A percentile compares a stretch with the other conserved stretches of the same genome.
Conservation (phyloP, 352 stramenopile species). For the Phytophthora litchii region DNA sequence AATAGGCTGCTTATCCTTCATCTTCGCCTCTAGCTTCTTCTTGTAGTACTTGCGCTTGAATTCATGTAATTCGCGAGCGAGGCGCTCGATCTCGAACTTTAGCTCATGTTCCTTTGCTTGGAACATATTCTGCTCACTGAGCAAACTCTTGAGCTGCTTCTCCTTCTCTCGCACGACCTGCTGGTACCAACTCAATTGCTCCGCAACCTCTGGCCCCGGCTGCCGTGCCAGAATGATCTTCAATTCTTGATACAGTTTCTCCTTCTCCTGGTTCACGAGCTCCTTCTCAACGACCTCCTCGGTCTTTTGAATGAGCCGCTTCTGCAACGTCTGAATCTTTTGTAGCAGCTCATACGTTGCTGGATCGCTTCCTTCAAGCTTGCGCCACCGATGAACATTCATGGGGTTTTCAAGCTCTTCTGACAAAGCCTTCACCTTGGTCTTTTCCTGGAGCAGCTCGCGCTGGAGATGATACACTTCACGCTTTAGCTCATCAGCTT, state of each 20-base stretch:
- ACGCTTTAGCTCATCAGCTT: slow-evolving; percentile 88
- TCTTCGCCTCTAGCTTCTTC: slow-evolving; percentile 89
- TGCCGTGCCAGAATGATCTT: slow-evolving; percentile 93
- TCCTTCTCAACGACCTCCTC: slow-evolving; percentile 96
- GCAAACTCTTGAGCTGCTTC: slow-evolving; percentile 96
- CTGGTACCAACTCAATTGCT: slow-evolving; percentile 96
- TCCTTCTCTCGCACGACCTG: slow-evolving; percentile 96
- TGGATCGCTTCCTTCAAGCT: slow-evolving; percentile 96
- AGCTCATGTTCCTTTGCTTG: slow-evolving; percentile 94
- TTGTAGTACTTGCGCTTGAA: slow-evolving; percentile 97
- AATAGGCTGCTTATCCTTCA: slow-evolving; percentile 62
- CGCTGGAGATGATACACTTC: slow-evolving; percentile 91
- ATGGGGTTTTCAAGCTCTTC: slow-evolving; percentile 97
- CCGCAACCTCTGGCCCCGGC: slow-evolving; percentile 93
- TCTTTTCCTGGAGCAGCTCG: slow-evolving; percentile 94
- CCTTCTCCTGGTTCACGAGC: slow-evolving; percentile 95
- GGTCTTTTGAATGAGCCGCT: slow-evolving; percentile 95
- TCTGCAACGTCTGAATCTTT: slow-evolving; percentile 96
- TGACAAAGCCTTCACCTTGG: slow-evolving; percentile 95
- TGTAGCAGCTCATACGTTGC: slow-evolving; percentile 96
- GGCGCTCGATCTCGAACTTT: slow-evolving; percentile 95
- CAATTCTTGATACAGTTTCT: slow-evolving; percentile 95
- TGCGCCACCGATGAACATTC: slow-evolving; percentile 97
- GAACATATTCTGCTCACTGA: slow-evolving; percentile 98
- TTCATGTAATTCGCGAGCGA: slow-evolving; percentile 92